Evolutionary conservation across 352 stramenopile genomes (phyloP).

Genomic region (Pythium volutum): DNA sequence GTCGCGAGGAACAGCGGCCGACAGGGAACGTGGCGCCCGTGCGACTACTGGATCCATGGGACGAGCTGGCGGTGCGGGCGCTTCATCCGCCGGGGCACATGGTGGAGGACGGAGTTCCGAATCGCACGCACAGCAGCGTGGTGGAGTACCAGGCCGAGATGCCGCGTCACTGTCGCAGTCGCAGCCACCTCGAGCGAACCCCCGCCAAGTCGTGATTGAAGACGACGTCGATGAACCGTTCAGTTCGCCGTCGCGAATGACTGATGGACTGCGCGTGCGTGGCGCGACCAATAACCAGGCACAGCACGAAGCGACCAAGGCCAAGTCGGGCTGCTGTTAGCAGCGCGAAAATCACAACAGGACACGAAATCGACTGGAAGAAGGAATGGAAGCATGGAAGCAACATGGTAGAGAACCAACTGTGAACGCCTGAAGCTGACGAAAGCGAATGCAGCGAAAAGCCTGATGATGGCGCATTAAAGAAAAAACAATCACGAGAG

Average conservation of each 20-base stretch:
- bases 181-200: conserved; percentile 4
- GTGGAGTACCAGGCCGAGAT: neutral
- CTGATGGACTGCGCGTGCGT: conserved; percentile 24
- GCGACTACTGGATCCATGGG: conserved; percentile 11
- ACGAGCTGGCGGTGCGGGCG: neutral
- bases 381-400: neutral
- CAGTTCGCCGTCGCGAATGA: conserved; percentile 22
- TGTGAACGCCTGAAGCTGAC: neutral
- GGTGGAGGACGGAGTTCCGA: conserved; percentile 16
- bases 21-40: conserved; percentile 1
- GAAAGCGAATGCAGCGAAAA: neutral
- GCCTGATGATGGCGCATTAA: neutral
- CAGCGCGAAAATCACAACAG: conserved; percentile 8
- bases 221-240: conserved; percentile 23
- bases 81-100: neutral
- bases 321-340: conserved; percentile 33
- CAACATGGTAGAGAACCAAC: neutral
- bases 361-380: neutral
- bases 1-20: neutral
- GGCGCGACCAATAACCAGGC: conserved; percentile 26
- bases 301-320: conserved; percentile 26
- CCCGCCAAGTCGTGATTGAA: conserved; percentile 16
- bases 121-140: conserved; percentile 9
- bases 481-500: conserved; percentile 15
- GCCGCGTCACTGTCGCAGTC: neutral